A percentile compares a stretch with the other conserved stretches of the same genome.
Evolutionary conservation across 768 basidiomycete genomes (phyloP).

Genomic region (Pisolithus tinctorius): DNA sequence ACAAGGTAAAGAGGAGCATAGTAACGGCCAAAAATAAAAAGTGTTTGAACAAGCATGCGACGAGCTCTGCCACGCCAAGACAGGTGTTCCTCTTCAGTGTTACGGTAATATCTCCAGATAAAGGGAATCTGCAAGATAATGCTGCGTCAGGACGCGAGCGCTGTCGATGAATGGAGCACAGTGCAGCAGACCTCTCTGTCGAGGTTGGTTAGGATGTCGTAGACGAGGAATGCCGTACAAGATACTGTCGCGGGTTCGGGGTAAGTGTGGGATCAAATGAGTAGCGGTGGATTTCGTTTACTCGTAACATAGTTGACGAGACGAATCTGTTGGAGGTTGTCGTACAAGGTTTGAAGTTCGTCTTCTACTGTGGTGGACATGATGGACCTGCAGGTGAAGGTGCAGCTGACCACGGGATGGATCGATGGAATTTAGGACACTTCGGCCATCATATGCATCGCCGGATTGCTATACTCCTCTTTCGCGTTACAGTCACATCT

Average conservation of each 20-base stretch:
- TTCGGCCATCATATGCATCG: too few species aligned
- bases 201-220: conserved; percentile 12
- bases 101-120: conserved; percentile 10
- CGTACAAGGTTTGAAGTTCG: not conserved
- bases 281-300: not conserved
- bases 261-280: not conserved
- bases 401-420: too few species aligned
- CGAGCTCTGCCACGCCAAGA: not conserved
- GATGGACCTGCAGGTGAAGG: not conserved
- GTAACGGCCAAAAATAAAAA: conserved; percentile 20
- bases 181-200: conserved; percentile 10
- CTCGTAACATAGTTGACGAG: not conserved
- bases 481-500: too few species aligned
- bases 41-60: conserved; percentile 6
- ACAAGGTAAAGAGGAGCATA: conserved; percentile 18
- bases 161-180: not conserved
- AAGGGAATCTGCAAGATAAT: conserved; percentile 7
- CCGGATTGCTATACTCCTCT: too few species aligned
- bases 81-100: not conserved
- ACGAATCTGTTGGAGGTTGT: not conserved
- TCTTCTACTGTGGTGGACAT: not conserved
- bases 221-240: not conserved
- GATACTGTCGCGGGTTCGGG: not conserved
- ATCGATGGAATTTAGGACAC: too few species aligned
- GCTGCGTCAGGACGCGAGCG: not conserved